These are phyloP conservation scores for Coniferiporia sulphurascens DNA, from an alignment of 1,284 basidiomycete genomes.

Conservation along the genomic window DNA sequence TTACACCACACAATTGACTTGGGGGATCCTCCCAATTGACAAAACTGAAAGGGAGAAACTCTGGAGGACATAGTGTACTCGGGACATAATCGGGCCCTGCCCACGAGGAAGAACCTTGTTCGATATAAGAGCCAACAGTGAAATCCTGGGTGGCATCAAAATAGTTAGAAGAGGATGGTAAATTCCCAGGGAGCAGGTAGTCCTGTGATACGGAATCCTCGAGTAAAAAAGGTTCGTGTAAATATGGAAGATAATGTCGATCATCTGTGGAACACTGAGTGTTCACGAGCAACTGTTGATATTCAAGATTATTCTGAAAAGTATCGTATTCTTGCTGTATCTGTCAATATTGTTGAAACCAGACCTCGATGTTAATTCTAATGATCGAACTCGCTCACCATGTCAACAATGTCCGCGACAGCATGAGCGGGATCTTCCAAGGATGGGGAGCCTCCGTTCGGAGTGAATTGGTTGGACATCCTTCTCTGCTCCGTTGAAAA, in stretches of 20 bases:
- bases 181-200: neutral
- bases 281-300: slow-evolving; percentile 3
- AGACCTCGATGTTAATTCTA: neutral
- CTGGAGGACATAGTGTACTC: neutral
- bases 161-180: neutral
- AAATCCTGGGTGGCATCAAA: neutral
- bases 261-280: neutral
- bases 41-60: neutral
- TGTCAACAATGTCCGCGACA: neutral
- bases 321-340: neutral
- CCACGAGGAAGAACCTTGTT: slow-evolving; percentile 1
- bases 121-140: neutral
- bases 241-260: neutral
- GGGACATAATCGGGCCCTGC: slow-evolving; percentile 6
- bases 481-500: neutral
- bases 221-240: neutral
- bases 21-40: slow-evolving; percentile 1
- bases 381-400: neutral
- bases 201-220: neutral
- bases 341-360: neutral
- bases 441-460: neutral
- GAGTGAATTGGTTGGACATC: slow-evolving; percentile 10
- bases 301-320: slow-evolving; percentile 1
- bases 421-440: too few species aligned
- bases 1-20: neutral